Conservation (phyloP, 805 yeast species). For the Yamadazyma akitaensis region DNA sequence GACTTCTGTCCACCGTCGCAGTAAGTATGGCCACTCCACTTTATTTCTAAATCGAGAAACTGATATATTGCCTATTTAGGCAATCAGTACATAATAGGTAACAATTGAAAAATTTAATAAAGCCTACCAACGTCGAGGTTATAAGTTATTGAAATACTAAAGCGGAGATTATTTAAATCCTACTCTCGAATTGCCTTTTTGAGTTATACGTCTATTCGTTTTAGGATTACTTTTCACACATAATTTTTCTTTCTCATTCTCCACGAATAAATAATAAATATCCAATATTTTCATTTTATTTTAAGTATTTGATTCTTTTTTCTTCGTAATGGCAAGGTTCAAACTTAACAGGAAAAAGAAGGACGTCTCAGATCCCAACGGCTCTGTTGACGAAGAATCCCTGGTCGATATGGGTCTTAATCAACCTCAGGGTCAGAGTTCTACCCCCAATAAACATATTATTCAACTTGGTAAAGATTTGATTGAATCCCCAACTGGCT, state of each 20-base stretch:
- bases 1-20: no score
- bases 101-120: not conserved
- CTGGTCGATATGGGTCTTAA: not conserved
- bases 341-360: constrained; percentile 48
- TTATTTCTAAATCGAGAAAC: constrained; percentile 4
- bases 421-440: not conserved
- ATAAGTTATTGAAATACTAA: not conserved
- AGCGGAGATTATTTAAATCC: not conserved
- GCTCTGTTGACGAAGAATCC: constrained; percentile 14
- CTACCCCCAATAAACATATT: not conserved
- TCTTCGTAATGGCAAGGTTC: constrained; percentile 50
- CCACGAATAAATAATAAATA: constrained; percentile 4
- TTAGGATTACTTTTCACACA: not conserved
- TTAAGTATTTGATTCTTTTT: not conserved
- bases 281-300: not conserved
- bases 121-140: not conserved
- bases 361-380: constrained; percentile 6
- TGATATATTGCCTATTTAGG: constrained; percentile 9
- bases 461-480: not conserved
- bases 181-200: not conserved
- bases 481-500: not conserved
- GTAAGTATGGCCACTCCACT: not conserved
- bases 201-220: not conserved
- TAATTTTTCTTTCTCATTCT: not conserved
- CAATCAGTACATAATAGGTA: constrained; percentile 3